These are phyloP conservation scores for Galium porrigens DNA, from an alignment of 305 asterid genomes.

Conservation along the genomic window DNA sequence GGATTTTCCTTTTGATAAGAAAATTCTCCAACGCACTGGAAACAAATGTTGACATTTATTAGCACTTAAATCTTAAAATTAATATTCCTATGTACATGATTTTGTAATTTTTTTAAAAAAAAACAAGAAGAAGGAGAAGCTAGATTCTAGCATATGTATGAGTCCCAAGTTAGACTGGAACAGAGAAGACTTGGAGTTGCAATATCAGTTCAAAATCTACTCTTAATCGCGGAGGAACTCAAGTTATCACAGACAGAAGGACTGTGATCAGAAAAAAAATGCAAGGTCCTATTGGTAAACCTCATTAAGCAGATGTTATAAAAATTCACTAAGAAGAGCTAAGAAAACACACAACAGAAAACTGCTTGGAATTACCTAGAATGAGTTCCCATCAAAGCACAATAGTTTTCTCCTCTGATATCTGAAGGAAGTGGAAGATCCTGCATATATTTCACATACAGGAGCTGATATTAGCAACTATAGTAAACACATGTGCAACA, in stretches of 20 bases:
- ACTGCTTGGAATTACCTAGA: slow-evolving; percentile 41
- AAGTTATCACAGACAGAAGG: neutral
- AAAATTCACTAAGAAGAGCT: neutral
- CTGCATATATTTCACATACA: slow-evolving; percentile 30
- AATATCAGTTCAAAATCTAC: neutral
- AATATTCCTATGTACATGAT: neutral
- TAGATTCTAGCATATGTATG: neutral
- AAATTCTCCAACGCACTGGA: slow-evolving; percentile 83
- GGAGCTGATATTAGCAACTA: slow-evolving; percentile 17
- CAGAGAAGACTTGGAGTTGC: neutral
- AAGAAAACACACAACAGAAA: slow-evolving; percentile 2
- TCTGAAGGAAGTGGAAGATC: slow-evolving; percentile 82
- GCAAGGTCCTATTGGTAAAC: neutral
- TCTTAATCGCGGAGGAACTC: neutral
- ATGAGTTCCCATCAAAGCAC: slow-evolving; percentile 87
- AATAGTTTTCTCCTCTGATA: slow-evolving; percentile 61
- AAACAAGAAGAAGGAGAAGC: neutral
- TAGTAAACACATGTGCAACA: neutral
- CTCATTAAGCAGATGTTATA: neutral
- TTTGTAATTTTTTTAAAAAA: neutral
- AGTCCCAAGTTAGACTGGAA: neutral
- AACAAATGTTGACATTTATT: slow-evolving; percentile 6
- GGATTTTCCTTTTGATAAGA: slow-evolving; percentile 70
- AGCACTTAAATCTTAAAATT: neutral
- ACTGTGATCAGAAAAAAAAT: neutral